Percentiles rank a stretch among this genome's conserved stretches.
phyloP scores from a whole-genome alignment of 345 rosid species.

The Litchi chinensis region DNA sequence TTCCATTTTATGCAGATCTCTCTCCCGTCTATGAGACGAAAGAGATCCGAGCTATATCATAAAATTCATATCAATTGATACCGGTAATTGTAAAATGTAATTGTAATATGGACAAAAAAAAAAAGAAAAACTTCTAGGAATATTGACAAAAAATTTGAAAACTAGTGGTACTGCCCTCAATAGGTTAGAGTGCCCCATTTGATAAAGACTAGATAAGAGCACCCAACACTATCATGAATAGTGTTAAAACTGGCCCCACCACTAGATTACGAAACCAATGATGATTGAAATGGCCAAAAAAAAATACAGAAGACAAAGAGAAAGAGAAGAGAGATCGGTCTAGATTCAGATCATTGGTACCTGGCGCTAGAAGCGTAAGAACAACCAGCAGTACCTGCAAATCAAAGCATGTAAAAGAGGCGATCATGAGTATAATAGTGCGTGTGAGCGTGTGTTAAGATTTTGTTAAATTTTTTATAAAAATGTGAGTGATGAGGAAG shows the following conservation, averaged over 20 bases:
- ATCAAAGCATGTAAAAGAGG: not conserved
- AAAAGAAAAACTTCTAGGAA: not conserved
- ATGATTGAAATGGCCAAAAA: no score
- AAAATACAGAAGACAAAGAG: not conserved
- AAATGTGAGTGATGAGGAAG: not conserved
- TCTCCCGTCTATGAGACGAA: no score
- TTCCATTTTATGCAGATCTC: no score
- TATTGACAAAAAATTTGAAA: not conserved
- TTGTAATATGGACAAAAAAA: not conserved
- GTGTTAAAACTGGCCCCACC: not conserved
- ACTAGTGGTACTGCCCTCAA: not conserved
- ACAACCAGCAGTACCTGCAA: constrained; percentile 48
- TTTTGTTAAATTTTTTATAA: not conserved
- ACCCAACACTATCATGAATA: not conserved
- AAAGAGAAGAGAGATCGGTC: not conserved
- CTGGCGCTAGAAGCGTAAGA: constrained; percentile 50
- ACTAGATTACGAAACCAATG: not conserved
- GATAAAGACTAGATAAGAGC: not conserved
- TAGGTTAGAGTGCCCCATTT: not conserved
- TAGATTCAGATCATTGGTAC: constrained; percentile 24
- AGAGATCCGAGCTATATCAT: no score
- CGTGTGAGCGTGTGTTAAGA: not conserved
- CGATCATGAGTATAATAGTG: not conserved
- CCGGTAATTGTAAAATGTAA: no score
- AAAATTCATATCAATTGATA: no score